A percentile compares a stretch with the other conserved stretches of the same genome.
phyloP scores from a whole-genome alignment of 768 basidiomycete species.

The Sporobolomyces roseus region DNA sequence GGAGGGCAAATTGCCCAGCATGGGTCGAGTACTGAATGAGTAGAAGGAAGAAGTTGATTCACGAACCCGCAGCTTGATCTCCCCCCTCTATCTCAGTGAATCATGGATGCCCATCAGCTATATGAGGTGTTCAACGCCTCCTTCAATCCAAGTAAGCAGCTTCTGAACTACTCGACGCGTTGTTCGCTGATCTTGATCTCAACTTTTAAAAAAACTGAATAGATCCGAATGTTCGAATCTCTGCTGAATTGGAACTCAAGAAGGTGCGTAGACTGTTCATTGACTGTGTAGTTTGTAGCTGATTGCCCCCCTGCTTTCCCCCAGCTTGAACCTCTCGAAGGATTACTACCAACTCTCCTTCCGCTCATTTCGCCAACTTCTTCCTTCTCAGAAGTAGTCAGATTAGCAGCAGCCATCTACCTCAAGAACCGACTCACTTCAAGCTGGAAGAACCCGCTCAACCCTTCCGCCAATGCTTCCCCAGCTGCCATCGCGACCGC shows the following conservation, averaged over 20 bases:
- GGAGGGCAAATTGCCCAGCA: background rate
- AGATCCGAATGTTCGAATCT: slow-evolving; percentile 80
- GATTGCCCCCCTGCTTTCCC: background rate
- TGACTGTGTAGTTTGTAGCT: background rate
- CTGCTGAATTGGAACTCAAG: slow-evolving; percentile 80
- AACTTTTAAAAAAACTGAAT: background rate
- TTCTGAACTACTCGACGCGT: too few relatives aligned
- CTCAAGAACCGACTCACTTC: slow-evolving; percentile 80
- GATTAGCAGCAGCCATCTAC: slow-evolving; percentile 80
- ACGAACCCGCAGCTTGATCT: too few relatives aligned
- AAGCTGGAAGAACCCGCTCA: slow-evolving; percentile 55
- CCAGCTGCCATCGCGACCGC: slow-evolving; percentile 18
- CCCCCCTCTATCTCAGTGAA: background rate
- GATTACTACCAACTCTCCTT: slow-evolving; percentile 74
- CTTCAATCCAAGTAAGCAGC: slow-evolving; percentile 20
- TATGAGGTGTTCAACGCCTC: slow-evolving; percentile 34
- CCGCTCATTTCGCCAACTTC: slow-evolving; percentile 72
- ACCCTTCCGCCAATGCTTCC: slow-evolving; percentile 10
- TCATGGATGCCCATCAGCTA: slow-evolving; percentile 29
- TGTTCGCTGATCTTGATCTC: background rate
- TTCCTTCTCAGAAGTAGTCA: slow-evolving; percentile 75
- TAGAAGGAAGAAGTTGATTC: background rate
- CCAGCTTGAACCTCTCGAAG: slow-evolving; percentile 73
- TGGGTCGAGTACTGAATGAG: background rate
- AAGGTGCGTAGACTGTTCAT: slow-evolving; percentile 55